Evolutionary conservation across 768 basidiomycete genomes (phyloP).

Genomic region (Termitomyces sp.): DNA sequence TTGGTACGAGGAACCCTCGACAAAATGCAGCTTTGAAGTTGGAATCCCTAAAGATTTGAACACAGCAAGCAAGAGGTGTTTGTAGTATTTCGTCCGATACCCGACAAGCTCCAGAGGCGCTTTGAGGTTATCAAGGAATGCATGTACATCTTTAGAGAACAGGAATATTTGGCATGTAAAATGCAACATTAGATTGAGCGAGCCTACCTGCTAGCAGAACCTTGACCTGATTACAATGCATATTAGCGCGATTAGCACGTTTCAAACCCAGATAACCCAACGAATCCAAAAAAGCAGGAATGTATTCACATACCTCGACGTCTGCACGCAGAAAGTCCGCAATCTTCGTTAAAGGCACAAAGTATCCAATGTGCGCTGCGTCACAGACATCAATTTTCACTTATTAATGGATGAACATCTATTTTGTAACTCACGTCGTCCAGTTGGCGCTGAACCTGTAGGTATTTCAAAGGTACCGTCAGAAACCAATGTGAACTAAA

Average conservation of each 20-base stretch:
- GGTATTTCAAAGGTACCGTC: constrained; percentile 4
- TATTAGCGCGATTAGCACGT: background rate
- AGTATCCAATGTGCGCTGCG: constrained; percentile 94
- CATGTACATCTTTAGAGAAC: constrained; percentile 75
- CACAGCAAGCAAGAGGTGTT: constrained; percentile 74
- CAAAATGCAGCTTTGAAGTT: constrained; percentile 75
- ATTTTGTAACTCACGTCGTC: constrained; percentile 67
- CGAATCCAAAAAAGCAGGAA: background rate
- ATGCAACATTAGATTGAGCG: background rate
- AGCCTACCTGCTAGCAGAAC: constrained; percentile 72
- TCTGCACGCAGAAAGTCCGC: constrained; percentile 93
- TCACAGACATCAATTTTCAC: constrained; percentile 8
- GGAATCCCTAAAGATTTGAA: constrained; percentile 91
- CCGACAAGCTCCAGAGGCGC: constrained; percentile 90
- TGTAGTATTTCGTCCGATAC: constrained; percentile 88
- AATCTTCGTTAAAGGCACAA: constrained; percentile 91
- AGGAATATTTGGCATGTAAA: background rate
- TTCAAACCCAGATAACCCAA: background rate
- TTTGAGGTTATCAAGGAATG: constrained; percentile 96
- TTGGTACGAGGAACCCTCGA: constrained; percentile 92
- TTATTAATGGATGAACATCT: background rate
- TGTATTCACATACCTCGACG: constrained; percentile 56
- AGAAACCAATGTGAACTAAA: constrained; percentile 7
- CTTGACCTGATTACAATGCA: constrained; percentile 48
- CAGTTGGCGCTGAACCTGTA: constrained; percentile 88